Base-by-base conservation (phyloP, 345 rosid species). In the Psidium friedrichsthalianum region DNA sequence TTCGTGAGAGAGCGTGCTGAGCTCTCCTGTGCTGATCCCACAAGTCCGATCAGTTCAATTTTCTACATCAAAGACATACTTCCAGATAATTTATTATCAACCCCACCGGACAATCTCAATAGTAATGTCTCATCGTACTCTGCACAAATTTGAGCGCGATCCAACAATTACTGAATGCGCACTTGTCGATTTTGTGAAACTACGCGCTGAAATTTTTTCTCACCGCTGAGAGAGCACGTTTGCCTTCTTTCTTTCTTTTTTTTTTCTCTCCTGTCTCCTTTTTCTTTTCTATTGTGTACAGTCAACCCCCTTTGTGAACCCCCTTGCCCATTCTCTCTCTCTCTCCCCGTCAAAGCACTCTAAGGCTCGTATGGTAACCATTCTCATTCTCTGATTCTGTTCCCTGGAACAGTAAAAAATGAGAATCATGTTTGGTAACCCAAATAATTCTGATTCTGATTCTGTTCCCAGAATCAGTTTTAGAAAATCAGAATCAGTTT, bases 241-340 rank as follows among this genome's bases (percentile, higher is more conserved):
- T 58, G 3, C 11, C 1, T 5, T 0, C 25, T 3, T 22, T 44
- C 8, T 56, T 56, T 21, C 7, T 56, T 57, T 11, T 5, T 6
- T 27, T 0, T 0, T 2, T 2, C 61, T 57, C 61, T 11, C n/a
- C 11, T 57, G 6, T 12, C 8, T 5, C 8, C 4, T n/a, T n/a
- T 58, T 58, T 12, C 32, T 58, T n/a, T 57, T 57, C 1, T 57
- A 57, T 11, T 57, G 27, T 3, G 16, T 57, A 57, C 61, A 4
- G n/a, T 11, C 61, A 56, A 56, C 61, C 61, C 27, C 61, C 52
- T 51, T 14, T 57, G 14, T 25, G 7, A 57, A 25, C 32, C 51
- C 51, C 51, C 51, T 47, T 8, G 51, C 51, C 51, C 51, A 9
- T 47, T 47, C 51, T 47, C 51, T 44, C 51, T 47, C 51, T 44